Base-by-base conservation (phyloP, 192 early-diverging fungal genomes). In the Backusella liffmaniae region DNA sequence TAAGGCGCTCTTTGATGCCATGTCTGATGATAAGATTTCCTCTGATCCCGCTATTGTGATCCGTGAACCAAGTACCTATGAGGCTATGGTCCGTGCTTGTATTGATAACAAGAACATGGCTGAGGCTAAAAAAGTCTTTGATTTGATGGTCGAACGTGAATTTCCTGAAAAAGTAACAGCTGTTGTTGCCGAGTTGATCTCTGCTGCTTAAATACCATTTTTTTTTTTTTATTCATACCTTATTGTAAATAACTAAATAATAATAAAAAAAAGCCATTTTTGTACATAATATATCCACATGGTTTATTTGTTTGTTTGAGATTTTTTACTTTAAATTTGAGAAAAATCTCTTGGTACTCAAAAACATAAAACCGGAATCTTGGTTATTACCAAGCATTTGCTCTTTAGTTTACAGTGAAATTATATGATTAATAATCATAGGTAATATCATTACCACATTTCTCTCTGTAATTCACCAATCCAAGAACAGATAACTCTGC, bases 1-100 rank as follows among this genome's bases (percentile, higher is more conserved):
- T 9, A 80, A 85, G 39, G 39, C 36, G 2, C 69, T 90, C 4
- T 90, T 90, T 56, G 73, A 86, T 13, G 62, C 66, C 8, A 90
- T 90, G 89, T 44, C 66, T 15, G 89, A 90, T 62, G 75, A 82
- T 16, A 75, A 77, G 71, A 49, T 68, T 18, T 56, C 73, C 10
- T 75, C 76, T 18, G 9, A 53, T 10, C 39, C 44, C 9, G 68
- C 74, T 6, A 36, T 59, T 73, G 82, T 90, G 49, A 68, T 84
- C 35, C 83, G 86, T 67, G 89, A 88, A 46, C 89, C 89, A 0
- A 88, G 86, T 75, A 90, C 87, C 13, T 90, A 86, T 80, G 86
- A 87, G 66, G 85, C 85, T 66, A 87, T 90, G 89, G 81, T 90
- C 4, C 79, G 84, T 35, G 86, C 83, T 34, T 88, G 87, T 46